These are phyloP conservation scores for Mucor saturninus DNA, from an alignment of 371 early-diverging fungal species.

Conservation along the genomic window DNA sequence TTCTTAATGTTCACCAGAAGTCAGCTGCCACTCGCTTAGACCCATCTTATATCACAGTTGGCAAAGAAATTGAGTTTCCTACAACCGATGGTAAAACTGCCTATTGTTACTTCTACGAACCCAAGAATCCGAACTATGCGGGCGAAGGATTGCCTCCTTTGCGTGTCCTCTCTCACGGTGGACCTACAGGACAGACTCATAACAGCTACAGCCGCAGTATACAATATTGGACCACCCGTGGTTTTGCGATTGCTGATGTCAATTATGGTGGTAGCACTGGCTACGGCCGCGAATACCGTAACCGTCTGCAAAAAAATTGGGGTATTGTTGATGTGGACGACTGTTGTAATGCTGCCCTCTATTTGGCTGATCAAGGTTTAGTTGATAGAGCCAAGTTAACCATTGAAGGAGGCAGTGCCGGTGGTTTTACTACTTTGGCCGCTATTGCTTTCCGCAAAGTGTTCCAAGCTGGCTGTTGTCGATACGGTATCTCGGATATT, in stretches of 20 bases:
- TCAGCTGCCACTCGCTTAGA: slow-evolving; percentile 33
- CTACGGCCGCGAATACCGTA: slow-evolving; percentile 75
- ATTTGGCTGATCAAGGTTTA: slow-evolving; percentile 59
- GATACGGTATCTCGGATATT: slow-evolving; percentile 76
- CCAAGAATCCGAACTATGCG: slow-evolving; percentile 63
- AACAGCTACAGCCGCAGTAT: slow-evolving; percentile 52
- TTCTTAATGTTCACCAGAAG: slow-evolving; percentile 22
- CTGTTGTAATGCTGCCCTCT: slow-evolving; percentile 72
- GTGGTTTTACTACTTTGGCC: slow-evolving; percentile 74
- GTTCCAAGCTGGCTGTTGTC: slow-evolving; percentile 72
- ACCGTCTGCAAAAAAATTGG: slow-evolving; percentile 70
- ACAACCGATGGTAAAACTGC: slow-evolving; percentile 55
- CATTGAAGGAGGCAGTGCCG: slow-evolving; percentile 75
- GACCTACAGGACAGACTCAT: slow-evolving; percentile 59
- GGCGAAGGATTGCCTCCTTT: slow-evolving; percentile 69
- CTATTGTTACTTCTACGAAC: slow-evolving; percentile 69
- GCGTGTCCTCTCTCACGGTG: slow-evolving; percentile 74
- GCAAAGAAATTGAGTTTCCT: slow-evolving; percentile 67
- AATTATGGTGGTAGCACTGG: slow-evolving; percentile 82
- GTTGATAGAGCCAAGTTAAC: slow-evolving; percentile 67
- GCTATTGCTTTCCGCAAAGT: slow-evolving; percentile 74
- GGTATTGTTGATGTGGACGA: slow-evolving; percentile 82
- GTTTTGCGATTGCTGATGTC: slow-evolving; percentile 74
- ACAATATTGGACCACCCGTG: slow-evolving; percentile 81
- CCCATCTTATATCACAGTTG: slow-evolving; percentile 61